Evolutionary conservation across 768 basidiomycete species (phyloP).

Genomic region (Rhodocollybia butyracea): DNA sequence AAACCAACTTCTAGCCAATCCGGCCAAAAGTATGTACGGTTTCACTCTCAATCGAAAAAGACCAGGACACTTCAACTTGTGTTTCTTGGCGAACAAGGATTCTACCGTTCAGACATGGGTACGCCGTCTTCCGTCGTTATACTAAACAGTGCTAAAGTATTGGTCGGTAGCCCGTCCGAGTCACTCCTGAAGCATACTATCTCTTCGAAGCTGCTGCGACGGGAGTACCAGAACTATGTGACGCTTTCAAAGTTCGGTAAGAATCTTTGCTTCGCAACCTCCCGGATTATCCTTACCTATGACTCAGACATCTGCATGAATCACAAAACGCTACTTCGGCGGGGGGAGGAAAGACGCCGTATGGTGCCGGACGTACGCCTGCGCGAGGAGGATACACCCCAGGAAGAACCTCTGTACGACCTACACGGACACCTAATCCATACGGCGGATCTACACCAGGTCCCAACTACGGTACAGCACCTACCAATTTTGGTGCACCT

Average conservation of each 20-base stretch:
- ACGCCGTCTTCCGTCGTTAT: constrained; percentile 23
- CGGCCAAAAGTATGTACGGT: constrained; percentile 92
- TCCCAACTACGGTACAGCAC: constrained; percentile 33
- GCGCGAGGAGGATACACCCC: constrained; percentile 73
- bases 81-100: constrained; percentile 91
- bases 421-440: constrained; percentile 77
- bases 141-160: constrained; percentile 9
- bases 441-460: constrained; percentile 49
- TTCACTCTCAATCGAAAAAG: constrained; percentile 87
- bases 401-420: constrained; percentile 76
- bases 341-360: constrained; percentile 77
- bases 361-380: constrained; percentile 73
- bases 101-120: constrained; percentile 92
- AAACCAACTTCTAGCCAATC: constrained; percentile 90
- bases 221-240: constrained; percentile 90
- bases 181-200: constrained; percentile 85
- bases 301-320: constrained; percentile 68
- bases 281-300: constrained; percentile 8
- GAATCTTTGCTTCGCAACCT: constrained; percentile 13
- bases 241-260: constrained; percentile 92
- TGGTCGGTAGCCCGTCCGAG: constrained; percentile 69
- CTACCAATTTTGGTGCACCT: constrained; percentile 21
- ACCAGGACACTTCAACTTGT: constrained; percentile 91
- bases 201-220: constrained; percentile 88
- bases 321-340: constrained; percentile 62